Percentiles rank a stretch among this genome's conserved stretches.
These are phyloP conservation scores for Coemansia sp. DNA, from an alignment of 192 early-diverging fungal genomes.

Conservation along the genomic window DNA sequence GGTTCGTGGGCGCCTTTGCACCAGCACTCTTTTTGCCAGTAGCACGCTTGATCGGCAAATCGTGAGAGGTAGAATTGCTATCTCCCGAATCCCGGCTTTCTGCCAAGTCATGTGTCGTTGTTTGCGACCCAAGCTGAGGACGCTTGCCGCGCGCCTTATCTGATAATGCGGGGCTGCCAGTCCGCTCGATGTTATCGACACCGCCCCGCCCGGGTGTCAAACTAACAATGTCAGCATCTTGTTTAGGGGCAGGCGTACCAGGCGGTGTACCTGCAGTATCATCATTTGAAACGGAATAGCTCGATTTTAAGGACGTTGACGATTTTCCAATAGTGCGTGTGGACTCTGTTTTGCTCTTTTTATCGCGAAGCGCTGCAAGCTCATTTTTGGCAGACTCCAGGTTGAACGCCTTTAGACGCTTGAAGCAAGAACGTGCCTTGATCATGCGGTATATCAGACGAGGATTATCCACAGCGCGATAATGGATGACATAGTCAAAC, in stretches of 20 bases:
- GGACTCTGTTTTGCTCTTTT: conserved; percentile 44
- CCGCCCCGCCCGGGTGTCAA: conserved; percentile 18
- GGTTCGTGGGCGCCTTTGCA: background rate
- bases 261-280: background rate
- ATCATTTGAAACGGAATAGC: background rate
- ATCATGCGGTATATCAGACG: conserved; percentile 81
- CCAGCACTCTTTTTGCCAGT: background rate
- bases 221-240: background rate
- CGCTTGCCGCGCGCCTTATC: conserved; percentile 76
- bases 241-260: background rate
- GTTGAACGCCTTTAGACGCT: conserved; percentile 65
- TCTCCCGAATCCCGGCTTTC: background rate
- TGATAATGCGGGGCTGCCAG: conserved; percentile 55
- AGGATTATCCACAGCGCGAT: conserved; percentile 79
- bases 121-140: conserved; percentile 37
- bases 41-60: background rate
- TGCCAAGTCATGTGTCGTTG: background rate
- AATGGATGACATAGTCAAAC: conserved; percentile 82
- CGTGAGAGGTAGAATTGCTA: background rate
- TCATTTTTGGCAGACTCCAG: conserved; percentile 65
- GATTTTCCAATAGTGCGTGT: conserved; percentile 36
- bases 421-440: conserved; percentile 69
- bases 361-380: conserved; percentile 53
- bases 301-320: background rate
- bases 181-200: conserved; percentile 20